These are phyloP conservation scores for Pichia sp. DNA, from an alignment of 1,139 yeast genomes.

Conservation along the genomic window DNA sequence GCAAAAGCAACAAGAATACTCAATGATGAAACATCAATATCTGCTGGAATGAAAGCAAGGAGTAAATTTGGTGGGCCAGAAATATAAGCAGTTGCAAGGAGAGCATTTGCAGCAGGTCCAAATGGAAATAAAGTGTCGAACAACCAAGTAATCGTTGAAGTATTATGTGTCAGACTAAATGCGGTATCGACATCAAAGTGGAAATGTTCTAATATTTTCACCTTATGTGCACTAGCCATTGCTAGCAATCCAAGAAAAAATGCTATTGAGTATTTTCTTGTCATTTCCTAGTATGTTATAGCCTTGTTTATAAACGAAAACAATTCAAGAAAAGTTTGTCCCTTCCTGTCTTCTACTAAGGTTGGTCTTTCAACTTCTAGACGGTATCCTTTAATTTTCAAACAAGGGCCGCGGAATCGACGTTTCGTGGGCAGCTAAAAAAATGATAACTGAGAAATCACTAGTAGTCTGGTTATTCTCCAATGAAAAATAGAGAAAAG, in stretches of 20 bases:
- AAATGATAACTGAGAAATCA: no score
- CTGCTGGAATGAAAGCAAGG: slow-evolving; percentile 43
- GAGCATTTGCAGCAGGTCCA: slow-evolving; percentile 49
- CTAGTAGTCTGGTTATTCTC: no score
- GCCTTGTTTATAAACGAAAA: no score
- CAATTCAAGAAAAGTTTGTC: no score
- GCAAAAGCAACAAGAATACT: slow-evolving; percentile 57
- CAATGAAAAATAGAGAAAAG: no score
- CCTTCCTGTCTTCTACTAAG: no score
- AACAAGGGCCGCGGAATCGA: no score
- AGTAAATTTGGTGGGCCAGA: slow-evolving; percentile 56
- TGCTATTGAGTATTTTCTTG: not conserved
- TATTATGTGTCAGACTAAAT: not conserved
- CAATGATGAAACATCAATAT: slow-evolving; percentile 39
- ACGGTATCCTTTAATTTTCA: no score
- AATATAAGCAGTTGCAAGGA: slow-evolving; percentile 53
- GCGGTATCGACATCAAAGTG: not conserved
- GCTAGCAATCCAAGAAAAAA: not conserved
- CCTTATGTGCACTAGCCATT: not conserved
- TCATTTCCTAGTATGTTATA: no score
- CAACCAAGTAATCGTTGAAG: slow-evolving; percentile 20
- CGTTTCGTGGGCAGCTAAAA: no score
- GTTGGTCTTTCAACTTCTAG: no score
- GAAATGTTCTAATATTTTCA: not conserved
- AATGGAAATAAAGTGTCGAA: slow-evolving; percentile 42